Evolutionary conservation across 495 filamentous ascomycete species (phyloP).

Genomic region (Neurospora tetraspora): DNA sequence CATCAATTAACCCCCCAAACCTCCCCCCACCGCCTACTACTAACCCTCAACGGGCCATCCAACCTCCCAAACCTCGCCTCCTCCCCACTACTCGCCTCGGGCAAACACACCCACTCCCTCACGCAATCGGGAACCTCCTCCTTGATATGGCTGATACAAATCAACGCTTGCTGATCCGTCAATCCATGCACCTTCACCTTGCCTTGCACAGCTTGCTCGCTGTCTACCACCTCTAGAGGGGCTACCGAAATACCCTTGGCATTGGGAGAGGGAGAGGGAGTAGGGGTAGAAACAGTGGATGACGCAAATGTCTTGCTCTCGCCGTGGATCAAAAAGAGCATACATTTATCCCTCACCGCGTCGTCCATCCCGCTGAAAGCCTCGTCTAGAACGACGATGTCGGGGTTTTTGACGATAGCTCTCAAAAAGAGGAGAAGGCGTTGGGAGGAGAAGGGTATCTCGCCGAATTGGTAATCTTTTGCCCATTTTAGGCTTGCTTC

Average conservation of each 20-base stretch:
- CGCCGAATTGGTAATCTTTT: conserved; percentile 56
- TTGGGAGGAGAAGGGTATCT: conserved; percentile 68
- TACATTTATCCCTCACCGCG: conserved; percentile 70
- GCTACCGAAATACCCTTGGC: conserved; percentile 1
- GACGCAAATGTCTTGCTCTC: conserved; percentile 31
- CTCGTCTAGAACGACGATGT: conserved; percentile 87
- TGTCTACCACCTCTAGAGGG: conserved; percentile 25
- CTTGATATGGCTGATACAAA: conserved; percentile 80
- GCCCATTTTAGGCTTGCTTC: conserved; percentile 53
- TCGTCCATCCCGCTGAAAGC: conserved; percentile 86
- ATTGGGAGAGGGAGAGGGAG: not conserved
- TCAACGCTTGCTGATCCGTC: conserved; percentile 59
- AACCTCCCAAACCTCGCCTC: conserved; percentile 49
- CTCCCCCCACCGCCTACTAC: conserved; percentile 45
- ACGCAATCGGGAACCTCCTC: conserved; percentile 81
- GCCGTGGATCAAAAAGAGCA: conserved; percentile 61
- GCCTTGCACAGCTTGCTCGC: conserved; percentile 26
- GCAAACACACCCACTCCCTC: conserved; percentile 70
- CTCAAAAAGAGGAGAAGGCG: conserved; percentile 77
- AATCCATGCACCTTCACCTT: conserved; percentile 43
- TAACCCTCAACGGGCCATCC: conserved; percentile 43
- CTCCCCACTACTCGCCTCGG: conserved; percentile 46
- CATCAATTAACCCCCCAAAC: conserved; percentile 41
- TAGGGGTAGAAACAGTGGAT: not conserved
- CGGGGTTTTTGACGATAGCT: conserved; percentile 70